A percentile compares a stretch with the other conserved stretches of the same genome.
These are phyloP conservation scores for Microstroma glucosiphilum DNA, from an alignment of 1,284 basidiomycete species.

Conservation along the genomic window DNA sequence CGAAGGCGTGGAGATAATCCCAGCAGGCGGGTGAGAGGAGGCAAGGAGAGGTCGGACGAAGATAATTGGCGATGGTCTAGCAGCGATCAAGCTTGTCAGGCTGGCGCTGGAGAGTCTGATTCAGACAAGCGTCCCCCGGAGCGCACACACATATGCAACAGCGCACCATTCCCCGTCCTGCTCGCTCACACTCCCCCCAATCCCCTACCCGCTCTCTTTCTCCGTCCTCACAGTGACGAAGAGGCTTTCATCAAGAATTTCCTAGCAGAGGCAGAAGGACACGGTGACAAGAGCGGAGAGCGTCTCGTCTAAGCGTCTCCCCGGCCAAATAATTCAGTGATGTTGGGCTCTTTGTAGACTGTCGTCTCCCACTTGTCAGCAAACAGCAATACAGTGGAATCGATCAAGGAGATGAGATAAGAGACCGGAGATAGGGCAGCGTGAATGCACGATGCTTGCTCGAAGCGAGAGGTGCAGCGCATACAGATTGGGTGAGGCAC, in stretches of 20 bases:
- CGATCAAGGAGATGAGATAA: not conserved
- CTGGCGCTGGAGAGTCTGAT: too few species aligned
- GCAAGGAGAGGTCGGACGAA: too few species aligned
- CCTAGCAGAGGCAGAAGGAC: slow-evolving; percentile 37
- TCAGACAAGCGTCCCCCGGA: too few species aligned
- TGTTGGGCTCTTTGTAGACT: too few species aligned
- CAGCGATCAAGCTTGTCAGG: too few species aligned
- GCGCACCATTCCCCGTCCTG: not conserved
- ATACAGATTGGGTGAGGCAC: not conserved
- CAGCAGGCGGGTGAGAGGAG: too few species aligned
- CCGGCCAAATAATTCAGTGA: too few species aligned
- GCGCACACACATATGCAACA: not conserved
- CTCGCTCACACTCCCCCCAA: not conserved
- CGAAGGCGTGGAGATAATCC: too few species aligned
- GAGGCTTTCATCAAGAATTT: slow-evolving; percentile 50
- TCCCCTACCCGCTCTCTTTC: too few species aligned
- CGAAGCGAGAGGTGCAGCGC: not conserved
- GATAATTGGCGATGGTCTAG: too few species aligned
- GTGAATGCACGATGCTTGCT: not conserved
- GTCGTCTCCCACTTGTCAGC: too few species aligned
- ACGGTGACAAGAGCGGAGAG: slow-evolving; percentile 21
- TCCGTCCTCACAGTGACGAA: slow-evolving; percentile 40
- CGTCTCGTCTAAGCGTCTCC: slow-evolving; percentile 22
- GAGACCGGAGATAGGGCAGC: not conserved
- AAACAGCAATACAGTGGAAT: too few species aligned